These are phyloP conservation scores for Desmodesmus armatus DNA, from an alignment of 139 green algal genomes.

Conservation along the genomic window DNA sequence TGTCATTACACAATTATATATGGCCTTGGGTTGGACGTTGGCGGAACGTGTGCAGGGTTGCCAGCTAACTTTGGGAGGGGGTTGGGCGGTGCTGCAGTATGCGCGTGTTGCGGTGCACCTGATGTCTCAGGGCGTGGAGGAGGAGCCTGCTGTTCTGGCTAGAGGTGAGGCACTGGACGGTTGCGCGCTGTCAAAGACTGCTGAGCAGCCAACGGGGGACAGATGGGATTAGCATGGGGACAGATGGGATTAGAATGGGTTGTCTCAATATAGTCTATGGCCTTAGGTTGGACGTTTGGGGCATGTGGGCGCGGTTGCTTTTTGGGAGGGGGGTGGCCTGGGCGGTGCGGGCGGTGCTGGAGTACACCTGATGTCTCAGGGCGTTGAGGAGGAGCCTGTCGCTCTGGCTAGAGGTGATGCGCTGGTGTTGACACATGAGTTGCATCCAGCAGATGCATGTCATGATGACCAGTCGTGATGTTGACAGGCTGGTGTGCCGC, in stretches of 20 bases:
- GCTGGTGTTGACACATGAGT: not conserved
- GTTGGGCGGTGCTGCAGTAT: conserved; percentile 32
- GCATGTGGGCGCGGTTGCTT: too few species aligned
- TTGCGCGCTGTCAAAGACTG: not conserved
- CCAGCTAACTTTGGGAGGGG: too few species aligned
- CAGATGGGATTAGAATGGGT: not conserved
- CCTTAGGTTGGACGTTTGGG: not conserved
- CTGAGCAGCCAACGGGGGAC: not conserved
- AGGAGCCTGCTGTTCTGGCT: not conserved
- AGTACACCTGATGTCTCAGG: conserved; percentile 40
- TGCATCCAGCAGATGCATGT: not conserved
- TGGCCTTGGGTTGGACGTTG: not conserved
- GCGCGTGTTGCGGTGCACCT: conserved; percentile 53
- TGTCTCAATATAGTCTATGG: not conserved
- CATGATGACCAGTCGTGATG: not conserved
- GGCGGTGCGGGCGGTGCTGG: conserved; percentile 45
- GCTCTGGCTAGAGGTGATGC: not conserved
- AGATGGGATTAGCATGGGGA: not conserved
- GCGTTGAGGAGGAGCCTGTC: not conserved
- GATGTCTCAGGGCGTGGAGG: not conserved
- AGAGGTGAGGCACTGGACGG: not conserved
- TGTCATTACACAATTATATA: not conserved
- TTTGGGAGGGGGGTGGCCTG: not conserved
- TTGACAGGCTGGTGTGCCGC: not conserved
- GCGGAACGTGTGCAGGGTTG: too few species aligned